Evolutionary conservation across 495 filamentous ascomycete genomes (phyloP).

Genomic region (Aspergillus wentii): DNA sequence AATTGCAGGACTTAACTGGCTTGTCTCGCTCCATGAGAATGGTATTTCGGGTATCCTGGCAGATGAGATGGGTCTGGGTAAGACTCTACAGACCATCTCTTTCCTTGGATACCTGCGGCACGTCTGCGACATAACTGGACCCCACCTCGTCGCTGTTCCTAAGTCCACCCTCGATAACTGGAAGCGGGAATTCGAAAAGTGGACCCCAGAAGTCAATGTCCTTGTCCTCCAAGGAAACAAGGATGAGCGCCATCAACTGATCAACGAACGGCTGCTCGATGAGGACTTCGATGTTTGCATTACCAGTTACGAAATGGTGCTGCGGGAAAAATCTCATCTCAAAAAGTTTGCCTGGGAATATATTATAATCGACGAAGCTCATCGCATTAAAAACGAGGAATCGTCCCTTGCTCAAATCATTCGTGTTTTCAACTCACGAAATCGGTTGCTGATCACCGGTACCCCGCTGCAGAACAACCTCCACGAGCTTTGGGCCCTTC

Average conservation of each 20-base stretch:
- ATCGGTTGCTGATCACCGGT: conserved; percentile 92
- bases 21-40: conserved; percentile 97
- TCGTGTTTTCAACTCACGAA: conserved; percentile 92
- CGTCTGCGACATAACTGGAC: conserved; percentile 79
- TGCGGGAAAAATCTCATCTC: conserved; percentile 89
- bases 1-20: conserved; percentile 90
- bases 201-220: conserved; percentile 94
- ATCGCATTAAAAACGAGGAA: conserved; percentile 99
- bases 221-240: conserved; percentile 94
- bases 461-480: conserved; percentile 98
- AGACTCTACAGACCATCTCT: conserved; percentile 86
- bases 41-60: conserved; percentile 97
- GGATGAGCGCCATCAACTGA: conserved; percentile 82
- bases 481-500: conserved; percentile 97
- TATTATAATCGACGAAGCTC: conserved; percentile 98
- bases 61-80: conserved; percentile 96
- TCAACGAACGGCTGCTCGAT: conserved; percentile 83
- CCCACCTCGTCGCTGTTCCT: conserved; percentile 91
- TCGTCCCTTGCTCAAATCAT: conserved; percentile 97
- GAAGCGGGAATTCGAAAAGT: conserved; percentile 88
- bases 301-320: conserved; percentile 95
- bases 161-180: conserved; percentile 99
- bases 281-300: conserved; percentile 93
- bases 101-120: conserved; percentile 94
- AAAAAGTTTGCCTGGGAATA: conserved; percentile 99